Evolutionary conservation across 2,329 filamentous ascomycete genomes (phyloP), one percentile per base, ranked within the genome.

Genomic region (Alternaria sp.): DNA sequence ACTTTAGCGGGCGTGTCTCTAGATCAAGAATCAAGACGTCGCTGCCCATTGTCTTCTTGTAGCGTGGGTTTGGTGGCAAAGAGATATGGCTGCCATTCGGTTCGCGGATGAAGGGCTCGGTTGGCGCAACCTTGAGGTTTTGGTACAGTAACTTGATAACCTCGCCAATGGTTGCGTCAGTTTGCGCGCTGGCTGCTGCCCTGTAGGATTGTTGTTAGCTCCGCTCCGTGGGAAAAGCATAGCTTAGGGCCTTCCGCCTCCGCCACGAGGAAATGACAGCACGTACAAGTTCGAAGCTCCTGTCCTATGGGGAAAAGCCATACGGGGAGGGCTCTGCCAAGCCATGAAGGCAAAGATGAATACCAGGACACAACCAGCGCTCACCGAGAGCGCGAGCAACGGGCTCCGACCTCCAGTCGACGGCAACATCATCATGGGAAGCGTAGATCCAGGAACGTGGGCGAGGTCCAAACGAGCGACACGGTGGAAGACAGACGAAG

Each of bases 21-120:
- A 79, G 63, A 56, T 79, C 77, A 12, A 79, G 53, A 8, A 79
- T 73, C 49, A 77, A 54, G 11, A 79, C 61, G n/a, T 78, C 69
- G 58, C 68, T 73, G 66, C 74, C 75, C 59, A 79, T 59, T 6
- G 61, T 67, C 63, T 75, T 73, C 39, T 60, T 72, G 61, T 74
- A 78, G 51, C 71, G 72, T 47, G 72, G 73, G 46, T 73, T 71
- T 43, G 59, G 61, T 2, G 75, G 74, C 36, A 78, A 64, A 14
- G 59, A 57, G 28, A 75, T 71, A 51, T 74, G 72, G 55, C 62
- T 69, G 65, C 71, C 72, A 56, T 74, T 71, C 28, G 74, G 68
- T 56, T 74, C 73, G 67, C 67, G 67, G 54, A 77, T 74, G 34
- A 69, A 70, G 6, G 68, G 69, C 53, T 73, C 69, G 52, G 67